A percentile compares a stretch with the other conserved stretches of the same genome.
Conservation (phyloP, 176 grass and related monocot species). For the Zoysia japonica region DNA sequence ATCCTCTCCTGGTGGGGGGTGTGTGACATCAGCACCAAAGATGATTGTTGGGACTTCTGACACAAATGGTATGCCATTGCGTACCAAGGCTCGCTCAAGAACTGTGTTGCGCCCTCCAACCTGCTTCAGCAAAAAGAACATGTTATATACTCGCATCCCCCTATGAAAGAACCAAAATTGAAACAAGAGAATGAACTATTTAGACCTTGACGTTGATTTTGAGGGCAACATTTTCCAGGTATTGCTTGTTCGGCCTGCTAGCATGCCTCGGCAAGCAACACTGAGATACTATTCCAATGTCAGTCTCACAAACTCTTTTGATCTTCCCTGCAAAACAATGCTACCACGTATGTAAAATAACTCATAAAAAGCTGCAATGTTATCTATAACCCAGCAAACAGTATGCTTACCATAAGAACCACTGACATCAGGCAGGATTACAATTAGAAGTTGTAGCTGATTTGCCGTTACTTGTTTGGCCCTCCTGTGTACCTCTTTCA, state of each 20-base stretch:
- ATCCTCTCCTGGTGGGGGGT: conserved; percentile 76
- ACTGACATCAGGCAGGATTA: conserved; percentile 64
- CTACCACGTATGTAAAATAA: background rate
- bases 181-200: background rate
- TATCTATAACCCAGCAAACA: background rate
- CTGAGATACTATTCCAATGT: conserved; percentile 79
- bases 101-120: conserved; percentile 77
- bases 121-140: conserved; percentile 30
- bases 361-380: background rate
- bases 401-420: conserved; percentile 66
- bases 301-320: conserved; percentile 73
- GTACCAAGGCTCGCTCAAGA: conserved; percentile 53
- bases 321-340: conserved; percentile 56
- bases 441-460: conserved; percentile 59
- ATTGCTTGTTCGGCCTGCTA: conserved; percentile 63
- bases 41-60: conserved; percentile 71
- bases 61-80: conserved; percentile 52
- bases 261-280: conserved; percentile 66
- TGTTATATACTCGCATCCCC: background rate
- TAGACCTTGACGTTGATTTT: conserved; percentile 92
- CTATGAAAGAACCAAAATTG: background rate
- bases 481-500: conserved; percentile 54
- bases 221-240: conserved; percentile 76
- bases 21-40: conserved; percentile 82
- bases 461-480: conserved; percentile 8